Base-by-base conservation (phyloP, 805 yeast genomes). In the Candida pseudofarinosa region DNA sequence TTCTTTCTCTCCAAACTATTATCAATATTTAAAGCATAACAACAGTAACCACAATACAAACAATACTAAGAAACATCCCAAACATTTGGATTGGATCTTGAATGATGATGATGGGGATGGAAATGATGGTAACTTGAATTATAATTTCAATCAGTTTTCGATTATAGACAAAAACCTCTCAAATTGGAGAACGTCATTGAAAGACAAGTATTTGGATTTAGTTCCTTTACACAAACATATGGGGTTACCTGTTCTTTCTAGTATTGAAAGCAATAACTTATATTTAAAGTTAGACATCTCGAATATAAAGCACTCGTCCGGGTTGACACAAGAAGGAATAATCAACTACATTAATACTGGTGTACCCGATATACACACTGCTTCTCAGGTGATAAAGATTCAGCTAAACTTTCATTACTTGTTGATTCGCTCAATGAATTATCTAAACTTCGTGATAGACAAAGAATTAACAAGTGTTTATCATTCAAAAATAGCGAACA, bases 21-120 rank as follows among this genome's bases (percentile, higher is more conserved):
- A 71, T 42, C 73, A 70, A 48, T 70, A 70, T 45, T 50, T 70
- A 35, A 66, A 64, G 41, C 52, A 54, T 19, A 62, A 59, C 14
- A 54, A 48, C 30, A 55, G 53, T 14, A 52, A 58, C n/a, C 50
- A 53, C 35, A 45, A 43, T 12, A 52, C 53, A 18, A 51, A 49
- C n/a, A 47, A 46, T 17, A 38, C 39, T 19, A 48, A 42, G 19
- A 35, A 45, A 13, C 56, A 58, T 34, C 57, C 58, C 14, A 53
- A 53, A 32, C 58, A 51, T 32, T 55, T 70, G 20, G 74, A 70
- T 45, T 68, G 73, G 72, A 68, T 70, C 18, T 55, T 69, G 36
- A 69, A 69, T 44, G 73, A 71, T 45, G 73, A 69, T 47, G 76
- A 69, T 47, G 76, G 76, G 17, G 76, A 70, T 47, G 74, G 76